Percentiles rank a stretch among this genome's conserved stretches.
Evolutionary conservation across 257 asterid genomes (phyloP).

Genomic region (Jacaranda copaia): DNA sequence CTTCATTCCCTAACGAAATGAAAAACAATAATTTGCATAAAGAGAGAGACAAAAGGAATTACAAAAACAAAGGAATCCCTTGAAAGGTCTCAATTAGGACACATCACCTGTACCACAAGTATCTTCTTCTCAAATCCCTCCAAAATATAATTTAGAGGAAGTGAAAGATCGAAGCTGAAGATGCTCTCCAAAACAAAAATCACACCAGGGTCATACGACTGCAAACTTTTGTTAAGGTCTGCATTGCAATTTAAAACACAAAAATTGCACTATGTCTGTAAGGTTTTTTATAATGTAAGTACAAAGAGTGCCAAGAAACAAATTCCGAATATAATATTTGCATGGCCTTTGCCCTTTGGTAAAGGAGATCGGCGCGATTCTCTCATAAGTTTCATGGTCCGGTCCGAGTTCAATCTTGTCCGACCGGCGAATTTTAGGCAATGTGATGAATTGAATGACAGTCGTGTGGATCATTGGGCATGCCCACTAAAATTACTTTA

Average conservation of each 20-base stretch:
- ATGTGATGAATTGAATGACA: no score
- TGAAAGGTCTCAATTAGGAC: slow-evolving; percentile 23
- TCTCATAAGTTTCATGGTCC: no score
- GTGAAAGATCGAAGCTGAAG: slow-evolving; percentile 85
- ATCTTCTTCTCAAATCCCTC: slow-evolving; percentile 63
- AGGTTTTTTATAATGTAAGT: slow-evolving; percentile 8
- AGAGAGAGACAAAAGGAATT: slow-evolving; percentile 6
- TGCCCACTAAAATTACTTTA: no score
- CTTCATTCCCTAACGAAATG: slow-evolving; percentile 77
- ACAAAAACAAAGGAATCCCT: background rate
- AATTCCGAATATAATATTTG: no score
- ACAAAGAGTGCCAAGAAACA: no score
- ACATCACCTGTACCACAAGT: slow-evolving; percentile 74
- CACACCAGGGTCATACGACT: slow-evolving; percentile 93
- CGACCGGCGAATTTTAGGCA: no score
- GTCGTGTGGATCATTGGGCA: no score
- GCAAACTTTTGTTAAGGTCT: slow-evolving; percentile 57
- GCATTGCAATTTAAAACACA: background rate
- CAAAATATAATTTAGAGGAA: slow-evolving; percentile 83
- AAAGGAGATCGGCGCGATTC: no score
- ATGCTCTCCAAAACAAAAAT: slow-evolving; percentile 75
- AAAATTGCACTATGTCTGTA: background rate
- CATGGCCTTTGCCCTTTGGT: no score
- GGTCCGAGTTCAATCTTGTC: no score
- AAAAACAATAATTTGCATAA: slow-evolving; percentile 10